Evolutionary conservation across 768 basidiomycete species (phyloP).

Genomic region (Leccinum incarnatum): DNA sequence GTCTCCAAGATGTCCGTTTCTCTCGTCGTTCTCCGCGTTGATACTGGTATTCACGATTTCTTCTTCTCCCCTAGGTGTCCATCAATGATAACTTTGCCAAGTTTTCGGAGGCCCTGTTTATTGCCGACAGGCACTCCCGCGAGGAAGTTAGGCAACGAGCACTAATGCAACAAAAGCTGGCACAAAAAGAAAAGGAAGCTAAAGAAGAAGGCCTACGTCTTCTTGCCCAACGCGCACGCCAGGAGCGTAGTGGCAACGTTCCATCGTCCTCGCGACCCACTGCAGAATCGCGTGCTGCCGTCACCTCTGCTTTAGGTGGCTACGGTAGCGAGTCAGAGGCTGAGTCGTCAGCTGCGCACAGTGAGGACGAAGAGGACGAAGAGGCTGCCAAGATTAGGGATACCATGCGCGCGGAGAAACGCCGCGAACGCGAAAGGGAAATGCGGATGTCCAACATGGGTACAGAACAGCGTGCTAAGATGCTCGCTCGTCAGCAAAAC

Average conservation of each 20-base stretch:
- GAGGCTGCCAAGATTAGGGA: conserved; percentile 86
- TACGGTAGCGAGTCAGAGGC: conserved; percentile 80
- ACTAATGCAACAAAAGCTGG: conserved; percentile 98
- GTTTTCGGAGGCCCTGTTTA: conserved; percentile 92
- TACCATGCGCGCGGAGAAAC: conserved; percentile 87
- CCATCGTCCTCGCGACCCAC: conserved; percentile 63
- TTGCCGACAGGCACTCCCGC: conserved; percentile 95
- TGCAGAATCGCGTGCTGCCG: conserved; percentile 62
- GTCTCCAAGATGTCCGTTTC: conserved; percentile 87
- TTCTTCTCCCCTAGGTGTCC: conserved; percentile 59
- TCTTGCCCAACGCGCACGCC: conserved; percentile 92
- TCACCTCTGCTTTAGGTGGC: conserved; percentile 74
- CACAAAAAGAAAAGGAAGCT: conserved; percentile 91
- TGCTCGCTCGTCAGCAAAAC: conserved; percentile 93
- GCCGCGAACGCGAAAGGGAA: conserved; percentile 92
- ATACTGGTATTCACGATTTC: neutral
- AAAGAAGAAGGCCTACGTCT: conserved; percentile 96
- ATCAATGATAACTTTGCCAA: conserved; percentile 99
- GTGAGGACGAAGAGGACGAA: conserved; percentile 66
- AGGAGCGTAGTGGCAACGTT: conserved; percentile 81
- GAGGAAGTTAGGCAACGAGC: conserved; percentile 96
- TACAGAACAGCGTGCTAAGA: conserved; percentile 91
- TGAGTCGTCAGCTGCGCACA: conserved; percentile 47
- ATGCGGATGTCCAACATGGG: conserved; percentile 99
- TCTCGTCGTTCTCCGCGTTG: neutral